Percentiles rank a stretch among this genome's conserved stretches.
These are phyloP conservation scores for Mesembryanthemum crystallinum DNA, from an alignment of 148 eudicot genomes.

Conservation along the genomic window DNA sequence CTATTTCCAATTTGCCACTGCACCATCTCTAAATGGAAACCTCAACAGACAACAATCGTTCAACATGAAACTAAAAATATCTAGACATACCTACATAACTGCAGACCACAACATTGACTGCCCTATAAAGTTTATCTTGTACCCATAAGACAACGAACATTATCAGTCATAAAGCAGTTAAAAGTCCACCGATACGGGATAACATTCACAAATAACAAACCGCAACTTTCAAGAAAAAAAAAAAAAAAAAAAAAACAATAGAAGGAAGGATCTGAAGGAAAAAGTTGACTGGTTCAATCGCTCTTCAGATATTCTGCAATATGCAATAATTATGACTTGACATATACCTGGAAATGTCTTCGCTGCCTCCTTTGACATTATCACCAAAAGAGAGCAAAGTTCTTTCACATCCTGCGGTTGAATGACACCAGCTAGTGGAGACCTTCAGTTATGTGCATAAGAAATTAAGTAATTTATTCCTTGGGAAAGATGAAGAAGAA, in stretches of 20 bases:
- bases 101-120: neutral
- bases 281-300: neutral
- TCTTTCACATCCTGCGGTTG: conserved; percentile 47
- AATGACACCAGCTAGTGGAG: conserved; percentile 48
- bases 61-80: neutral
- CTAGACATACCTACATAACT: neutral
- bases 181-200: no score
- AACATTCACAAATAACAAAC: neutral
- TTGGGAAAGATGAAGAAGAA: neutral
- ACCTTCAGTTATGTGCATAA: conserved; percentile 35
- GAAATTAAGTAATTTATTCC: neutral
- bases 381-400: conserved; percentile 62
- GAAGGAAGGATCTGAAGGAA: neutral
- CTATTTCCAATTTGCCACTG: neutral
- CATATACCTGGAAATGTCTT: conserved; percentile 39
- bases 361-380: conserved; percentile 51
- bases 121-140: neutral
- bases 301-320: neutral
- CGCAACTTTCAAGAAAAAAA: neutral
- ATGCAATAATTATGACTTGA: neutral
- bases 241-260: neutral
- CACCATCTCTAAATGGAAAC: neutral
- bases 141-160: neutral
- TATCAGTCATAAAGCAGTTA: neutral
- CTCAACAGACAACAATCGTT: neutral